Evolutionary conservation across 495 filamentous ascomycete genomes (phyloP).

Genomic region (Corynascus novoguineensis): DNA sequence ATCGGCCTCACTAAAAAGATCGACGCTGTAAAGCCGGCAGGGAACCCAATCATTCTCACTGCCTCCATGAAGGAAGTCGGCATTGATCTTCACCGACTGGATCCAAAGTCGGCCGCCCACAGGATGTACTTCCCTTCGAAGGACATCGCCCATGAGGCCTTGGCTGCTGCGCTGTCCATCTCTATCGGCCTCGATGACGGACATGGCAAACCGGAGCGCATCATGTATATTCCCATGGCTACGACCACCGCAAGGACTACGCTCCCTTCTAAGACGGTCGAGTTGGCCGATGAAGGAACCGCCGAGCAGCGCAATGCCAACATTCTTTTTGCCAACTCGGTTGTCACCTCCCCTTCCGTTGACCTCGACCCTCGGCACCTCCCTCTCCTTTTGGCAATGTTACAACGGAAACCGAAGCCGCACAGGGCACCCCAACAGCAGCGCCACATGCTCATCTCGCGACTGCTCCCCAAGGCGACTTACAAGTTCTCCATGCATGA

Average conservation of each 20-base stretch:
- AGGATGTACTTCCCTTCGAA: conserved; percentile 97
- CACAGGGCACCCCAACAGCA: conserved; percentile 41
- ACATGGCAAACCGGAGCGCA: conserved; percentile 71
- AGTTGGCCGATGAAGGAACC: conserved; percentile 65
- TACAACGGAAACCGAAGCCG: conserved; percentile 52
- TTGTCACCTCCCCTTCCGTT: conserved; percentile 90
- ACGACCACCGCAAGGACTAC: conserved; percentile 95
- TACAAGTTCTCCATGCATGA: conserved; percentile 96
- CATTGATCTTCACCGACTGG: conserved; percentile 86
- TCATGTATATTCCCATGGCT: conserved; percentile 95
- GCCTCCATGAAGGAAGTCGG: conserved; percentile 93
- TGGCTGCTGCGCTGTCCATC: conserved; percentile 86
- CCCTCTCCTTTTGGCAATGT: conserved; percentile 73
- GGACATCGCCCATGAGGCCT: conserved; percentile 91
- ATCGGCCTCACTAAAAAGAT: conserved; percentile 78
- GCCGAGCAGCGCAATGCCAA: conserved; percentile 89
- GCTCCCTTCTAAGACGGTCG: conserved; percentile 87
- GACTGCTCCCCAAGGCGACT: conserved; percentile 86
- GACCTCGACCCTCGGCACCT: conserved; percentile 94
- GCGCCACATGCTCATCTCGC: conserved; percentile 71
- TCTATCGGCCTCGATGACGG: conserved; percentile 89
- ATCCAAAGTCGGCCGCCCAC: conserved; percentile 90
- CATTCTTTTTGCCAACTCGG: conserved; percentile 90
- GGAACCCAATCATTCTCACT: conserved; percentile 68
- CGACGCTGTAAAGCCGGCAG: conserved; percentile 56